Percentiles rank a stretch among this genome's conserved stretches.
Conservation (phyloP, 371 early-diverging fungal genomes). For the Parasitella parasitica region DNA sequence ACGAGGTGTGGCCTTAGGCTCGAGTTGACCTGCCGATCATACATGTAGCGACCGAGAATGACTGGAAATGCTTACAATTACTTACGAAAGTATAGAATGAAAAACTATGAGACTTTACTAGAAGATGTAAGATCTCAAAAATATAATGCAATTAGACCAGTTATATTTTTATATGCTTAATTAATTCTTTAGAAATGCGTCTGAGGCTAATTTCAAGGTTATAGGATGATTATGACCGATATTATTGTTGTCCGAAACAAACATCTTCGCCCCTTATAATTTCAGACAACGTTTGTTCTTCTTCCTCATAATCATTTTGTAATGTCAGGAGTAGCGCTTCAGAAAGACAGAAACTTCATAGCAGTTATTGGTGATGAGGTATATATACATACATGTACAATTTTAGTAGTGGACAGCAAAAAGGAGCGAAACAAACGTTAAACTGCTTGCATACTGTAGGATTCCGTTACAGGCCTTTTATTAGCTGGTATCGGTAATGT, state of each 20-base stretch:
- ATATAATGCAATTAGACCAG: too few relatives aligned
- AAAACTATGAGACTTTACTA: neutral
- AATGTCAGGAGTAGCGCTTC: conserved; percentile 45
- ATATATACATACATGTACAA: neutral
- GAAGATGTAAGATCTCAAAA: too few relatives aligned
- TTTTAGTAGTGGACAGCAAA: neutral
- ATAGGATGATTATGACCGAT: neutral
- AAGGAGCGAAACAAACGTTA: neutral
- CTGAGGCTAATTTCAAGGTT: neutral
- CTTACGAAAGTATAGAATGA: too few relatives aligned
- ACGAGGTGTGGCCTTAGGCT: too few relatives aligned
- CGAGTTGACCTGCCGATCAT: neutral
- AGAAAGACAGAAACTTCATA: conserved; percentile 84
- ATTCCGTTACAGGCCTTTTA: conserved; percentile 96
- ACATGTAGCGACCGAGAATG: too few relatives aligned
- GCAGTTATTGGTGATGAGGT: conserved; percentile 98
- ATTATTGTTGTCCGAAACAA: neutral
- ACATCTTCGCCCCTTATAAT: neutral
- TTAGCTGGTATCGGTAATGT: conserved; percentile 97
- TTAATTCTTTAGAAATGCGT: too few relatives aligned
- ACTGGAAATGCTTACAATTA: too few relatives aligned
- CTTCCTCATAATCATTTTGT: conserved; percentile 7
- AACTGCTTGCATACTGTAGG: conserved; percentile 49
- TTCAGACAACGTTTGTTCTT: conserved; percentile 1
- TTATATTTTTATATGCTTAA: too few relatives aligned